A percentile compares a stretch with the other conserved stretches of the same genome.
Conservation (phyloP, 345 rosid genomes). For the Arabidopsis thaliana region DNA sequence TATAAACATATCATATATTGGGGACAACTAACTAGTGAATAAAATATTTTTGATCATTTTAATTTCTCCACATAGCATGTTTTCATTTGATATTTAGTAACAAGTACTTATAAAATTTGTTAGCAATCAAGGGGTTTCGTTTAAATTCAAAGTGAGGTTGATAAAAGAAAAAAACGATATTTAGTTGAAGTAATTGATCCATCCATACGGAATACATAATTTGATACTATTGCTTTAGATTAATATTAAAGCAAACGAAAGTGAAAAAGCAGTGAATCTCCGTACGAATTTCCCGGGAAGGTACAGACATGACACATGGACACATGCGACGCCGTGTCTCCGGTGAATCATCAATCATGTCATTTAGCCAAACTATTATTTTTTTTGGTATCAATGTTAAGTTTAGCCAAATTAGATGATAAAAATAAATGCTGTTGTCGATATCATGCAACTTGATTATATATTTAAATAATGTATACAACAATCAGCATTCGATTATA, state of each 20-base stretch:
- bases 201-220: neutral
- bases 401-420: neutral
- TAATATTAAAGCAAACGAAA: slow-evolving; percentile 2
- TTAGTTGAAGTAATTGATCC: neutral
- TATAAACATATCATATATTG: neutral
- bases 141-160: too few relatives aligned
- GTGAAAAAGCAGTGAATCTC: slow-evolving; percentile 9
- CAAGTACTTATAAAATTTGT: too few relatives aligned
- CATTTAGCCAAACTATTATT: too few relatives aligned
- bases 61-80: neutral
- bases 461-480: too few relatives aligned
- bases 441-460: too few relatives aligned
- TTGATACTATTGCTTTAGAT: neutral
- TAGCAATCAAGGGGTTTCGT: too few relatives aligned
- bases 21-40: neutral
- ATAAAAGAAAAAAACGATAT: too few relatives aligned
- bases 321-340: slow-evolving; percentile 30
- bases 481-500: neutral
- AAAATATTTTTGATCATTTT: neutral
- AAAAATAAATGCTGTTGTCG: neutral
- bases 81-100: neutral
- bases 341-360: neutral
- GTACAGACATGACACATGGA: slow-evolving; percentile 17
- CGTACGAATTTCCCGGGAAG: slow-evolving; percentile 20
- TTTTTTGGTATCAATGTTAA: too few relatives aligned